phyloP scores from a whole-genome alignment of 1,139 yeast species.

The Chernovozyma aurita region DNA sequence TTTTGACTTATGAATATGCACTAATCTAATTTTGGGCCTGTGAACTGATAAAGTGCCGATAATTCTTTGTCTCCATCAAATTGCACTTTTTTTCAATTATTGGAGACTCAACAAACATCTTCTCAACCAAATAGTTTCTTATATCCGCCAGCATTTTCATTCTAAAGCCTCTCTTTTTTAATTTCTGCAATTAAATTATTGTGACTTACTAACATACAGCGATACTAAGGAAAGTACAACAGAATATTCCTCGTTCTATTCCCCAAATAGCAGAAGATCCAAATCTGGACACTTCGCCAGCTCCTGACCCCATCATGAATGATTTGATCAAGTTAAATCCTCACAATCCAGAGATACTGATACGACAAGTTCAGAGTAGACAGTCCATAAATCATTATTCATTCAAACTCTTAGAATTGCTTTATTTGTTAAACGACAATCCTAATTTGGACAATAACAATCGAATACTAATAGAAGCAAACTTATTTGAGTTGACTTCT shows the following conservation, averaged over 20 bases:
- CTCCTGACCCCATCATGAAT: too few species aligned
- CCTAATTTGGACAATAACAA: constrained; percentile 25
- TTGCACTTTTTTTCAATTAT: too few species aligned
- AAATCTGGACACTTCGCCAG: too few species aligned
- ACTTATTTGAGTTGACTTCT: constrained; percentile 24
- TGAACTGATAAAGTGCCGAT: too few species aligned
- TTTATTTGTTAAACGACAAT: constrained; percentile 26
- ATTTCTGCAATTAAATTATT: too few species aligned
- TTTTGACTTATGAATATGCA: too few species aligned
- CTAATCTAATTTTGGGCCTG: too few species aligned
- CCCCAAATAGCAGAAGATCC: constrained; percentile 17
- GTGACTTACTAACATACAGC: constrained; percentile 4
- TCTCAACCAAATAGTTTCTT: too few species aligned
- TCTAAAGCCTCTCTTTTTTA: too few species aligned
- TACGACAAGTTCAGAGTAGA: not conserved
- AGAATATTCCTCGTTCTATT: constrained; percentile 2
- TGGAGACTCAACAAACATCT: too few species aligned
- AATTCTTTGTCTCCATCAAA: too few species aligned
- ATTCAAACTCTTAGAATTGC: constrained; percentile 23
- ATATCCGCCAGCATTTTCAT: too few species aligned
- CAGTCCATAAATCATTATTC: constrained; percentile 22
- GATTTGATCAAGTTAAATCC: constrained; percentile 32
- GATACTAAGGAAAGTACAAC: not conserved
- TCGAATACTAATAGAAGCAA: constrained; percentile 25
- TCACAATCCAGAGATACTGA: constrained; percentile 15